Percentiles rank a stretch among this genome's conserved stretches.
Evolutionary conservation across 1,284 basidiomycete species (phyloP).

Genomic region (Microbotryomycetes sp.): DNA sequence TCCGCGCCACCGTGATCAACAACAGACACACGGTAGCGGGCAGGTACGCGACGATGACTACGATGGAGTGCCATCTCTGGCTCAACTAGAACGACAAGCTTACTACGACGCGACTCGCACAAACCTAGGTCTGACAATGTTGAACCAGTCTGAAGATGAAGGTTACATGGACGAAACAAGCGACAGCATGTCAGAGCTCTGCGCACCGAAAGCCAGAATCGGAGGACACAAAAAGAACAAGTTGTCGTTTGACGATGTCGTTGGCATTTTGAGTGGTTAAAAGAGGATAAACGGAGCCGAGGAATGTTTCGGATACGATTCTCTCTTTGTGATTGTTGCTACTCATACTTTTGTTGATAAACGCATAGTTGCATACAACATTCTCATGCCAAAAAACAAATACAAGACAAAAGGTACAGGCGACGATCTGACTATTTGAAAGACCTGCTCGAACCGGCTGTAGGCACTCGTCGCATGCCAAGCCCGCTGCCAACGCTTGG

Average conservation of each 20-base stretch:
- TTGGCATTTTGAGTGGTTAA: slow-evolving; percentile 15
- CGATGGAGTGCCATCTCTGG: background rate
- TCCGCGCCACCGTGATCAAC: background rate
- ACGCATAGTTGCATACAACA: too few species aligned
- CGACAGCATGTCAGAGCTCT: background rate
- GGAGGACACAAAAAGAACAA: slow-evolving; percentile 15
- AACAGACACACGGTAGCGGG: background rate
- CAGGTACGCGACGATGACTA: background rate
- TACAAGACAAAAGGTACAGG: too few species aligned
- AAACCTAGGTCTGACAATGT: background rate
- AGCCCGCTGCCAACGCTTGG: background rate
- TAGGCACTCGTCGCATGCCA: background rate
- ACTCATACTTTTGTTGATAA: too few species aligned
- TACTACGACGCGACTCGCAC: background rate
- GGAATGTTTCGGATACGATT: too few species aligned
- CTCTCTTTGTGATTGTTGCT: too few species aligned
- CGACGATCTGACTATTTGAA: background rate
- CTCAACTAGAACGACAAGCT: background rate
- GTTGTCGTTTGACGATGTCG: slow-evolving; percentile 21
- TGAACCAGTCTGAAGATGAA: too few species aligned
- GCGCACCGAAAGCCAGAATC: background rate
- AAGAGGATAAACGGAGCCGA: background rate
- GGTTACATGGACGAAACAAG: too few species aligned
- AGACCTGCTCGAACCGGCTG: background rate
- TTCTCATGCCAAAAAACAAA: too few species aligned